A percentile compares a stretch with the other conserved stretches of the same genome.
phyloP scores from a whole-genome alignment of 2,329 filamentous ascomycete species.

The Stemphylium beticola region DNA sequence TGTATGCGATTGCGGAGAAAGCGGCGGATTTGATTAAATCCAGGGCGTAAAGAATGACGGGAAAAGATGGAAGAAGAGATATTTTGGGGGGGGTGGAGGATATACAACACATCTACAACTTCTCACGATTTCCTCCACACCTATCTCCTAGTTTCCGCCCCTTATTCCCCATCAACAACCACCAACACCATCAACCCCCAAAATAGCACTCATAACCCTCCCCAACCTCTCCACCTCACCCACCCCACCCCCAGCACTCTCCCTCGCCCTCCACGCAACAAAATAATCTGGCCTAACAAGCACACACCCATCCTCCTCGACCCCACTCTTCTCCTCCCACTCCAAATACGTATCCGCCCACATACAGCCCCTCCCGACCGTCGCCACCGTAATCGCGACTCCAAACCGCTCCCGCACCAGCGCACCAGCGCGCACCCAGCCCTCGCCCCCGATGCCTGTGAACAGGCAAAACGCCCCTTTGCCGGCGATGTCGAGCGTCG shows the following conservation, averaged over 20 bases:
- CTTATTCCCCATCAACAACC: too few relatives aligned
- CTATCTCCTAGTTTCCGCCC: too few relatives aligned
- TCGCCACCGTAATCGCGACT: neutral
- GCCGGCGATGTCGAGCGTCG: neutral
- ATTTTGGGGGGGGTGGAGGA: too few relatives aligned
- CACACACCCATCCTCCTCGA: slow-evolving; percentile 1
- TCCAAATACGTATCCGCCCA: neutral
- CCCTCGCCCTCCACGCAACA: neutral
- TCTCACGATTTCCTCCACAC: too few relatives aligned
- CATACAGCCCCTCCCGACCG: slow-evolving; percentile 1
- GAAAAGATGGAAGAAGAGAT: neutral
- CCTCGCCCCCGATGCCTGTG: slow-evolving; percentile 3
- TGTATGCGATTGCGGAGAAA: slow-evolving; percentile 9
- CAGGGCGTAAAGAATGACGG: neutral
- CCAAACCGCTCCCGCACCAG: neutral
- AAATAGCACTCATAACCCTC: too few relatives aligned
- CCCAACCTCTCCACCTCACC: too few relatives aligned
- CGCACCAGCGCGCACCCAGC: neutral
- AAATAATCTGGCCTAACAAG: slow-evolving; percentile 1
- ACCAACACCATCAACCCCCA: too few relatives aligned
- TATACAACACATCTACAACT: too few relatives aligned
- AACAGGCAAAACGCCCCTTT: slow-evolving; percentile 2
- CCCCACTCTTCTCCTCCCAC: slow-evolving; percentile 2
- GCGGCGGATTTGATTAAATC: slow-evolving; percentile 5
- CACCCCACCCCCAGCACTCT: neutral